phyloP scores from a whole-genome alignment of 2,329 filamentous ascomycete species.

The Aspergillus neoniger region DNA sequence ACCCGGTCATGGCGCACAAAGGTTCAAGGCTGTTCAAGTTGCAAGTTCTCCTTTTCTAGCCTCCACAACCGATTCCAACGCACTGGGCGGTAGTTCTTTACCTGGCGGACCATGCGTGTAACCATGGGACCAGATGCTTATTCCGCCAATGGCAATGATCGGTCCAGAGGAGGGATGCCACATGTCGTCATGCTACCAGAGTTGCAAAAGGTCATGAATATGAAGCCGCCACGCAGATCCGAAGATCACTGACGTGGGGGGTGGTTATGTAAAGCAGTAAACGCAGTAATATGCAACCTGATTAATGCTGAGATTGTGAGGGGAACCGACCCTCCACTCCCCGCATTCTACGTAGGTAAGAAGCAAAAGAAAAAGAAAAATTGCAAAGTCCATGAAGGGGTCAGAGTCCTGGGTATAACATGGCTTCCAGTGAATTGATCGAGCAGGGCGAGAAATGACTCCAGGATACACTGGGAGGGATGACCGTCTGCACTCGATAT shows the following conservation, averaged over 20 bases:
- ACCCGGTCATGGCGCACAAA: background rate
- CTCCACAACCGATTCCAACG: background rate
- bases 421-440: background rate
- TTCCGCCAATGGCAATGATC: constrained; percentile 7
- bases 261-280: background rate
- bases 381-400: background rate
- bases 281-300: background rate
- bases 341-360: constrained; percentile 6
- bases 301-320: background rate
- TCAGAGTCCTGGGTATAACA: too few relatives aligned
- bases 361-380: background rate
- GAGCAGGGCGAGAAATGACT: background rate
- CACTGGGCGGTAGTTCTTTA: background rate
- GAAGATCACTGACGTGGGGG: constrained; percentile 33
- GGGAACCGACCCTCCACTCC: constrained; percentile 1
- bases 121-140: constrained; percentile 9
- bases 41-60: background rate
- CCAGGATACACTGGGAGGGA: background rate
- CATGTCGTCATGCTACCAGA: constrained; percentile 18
- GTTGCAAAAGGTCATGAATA: constrained; percentile 9
- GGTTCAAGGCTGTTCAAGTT: background rate
- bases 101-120: constrained; percentile 8
- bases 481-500: background rate
- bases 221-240: constrained; percentile 23
- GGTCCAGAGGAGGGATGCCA: background rate